Base-by-base conservation (phyloP, 176 grass and related monocot genomes). In the Phyllostachys edulis region DNA sequence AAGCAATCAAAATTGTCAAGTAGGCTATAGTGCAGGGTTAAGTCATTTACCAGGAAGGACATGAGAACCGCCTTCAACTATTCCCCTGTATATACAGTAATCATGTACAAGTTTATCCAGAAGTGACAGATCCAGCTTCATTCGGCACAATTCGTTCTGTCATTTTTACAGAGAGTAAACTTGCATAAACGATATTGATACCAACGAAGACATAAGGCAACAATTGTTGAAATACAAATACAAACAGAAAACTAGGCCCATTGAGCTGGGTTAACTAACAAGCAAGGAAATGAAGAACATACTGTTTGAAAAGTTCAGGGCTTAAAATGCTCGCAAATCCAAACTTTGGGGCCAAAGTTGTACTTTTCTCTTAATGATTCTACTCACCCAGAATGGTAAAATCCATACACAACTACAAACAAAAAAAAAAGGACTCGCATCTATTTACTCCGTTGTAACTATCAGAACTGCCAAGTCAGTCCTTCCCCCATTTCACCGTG, bases 31-130 rank as follows among this genome's bases (percentile, higher is more conserved):
- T 86, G 60, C 20, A 60, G 16, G 16, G 60, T 61, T 66, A 15
- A 66, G 72, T 59, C 20, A 79, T 70, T 89, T 92, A 98, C 93
- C 93, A 89, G 83, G 69, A 86, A 81, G 55, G 69, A 79, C 66
- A 87, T 88, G 82, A 38, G 91, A 88, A 52, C 50, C 37, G 11
- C 85, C 83, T 89, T 99, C 87, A 88, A 96, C 86, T 70, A 99
- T 90, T 49, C 96, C 96, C 88, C 96, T 92, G 69, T 99, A 99
- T 84, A 96, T 63, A 85, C 96, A 99, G 63, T 99, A 99, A 81
- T 99, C 96, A 9, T 94, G 96, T 49, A 99, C 91, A 92, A 99
- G 89, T 92, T 94, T 94, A 89, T 99, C 93, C 85, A 99, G 81
- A 83, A 93, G 82, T 21, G 89, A 85, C 75, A 94, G 82, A 83